Evolutionary conservation across 2,329 filamentous ascomycete species (phyloP), one percentile per base, ranked within the genome.

Genomic region (Coniochaeta hoffmannii): DNA sequence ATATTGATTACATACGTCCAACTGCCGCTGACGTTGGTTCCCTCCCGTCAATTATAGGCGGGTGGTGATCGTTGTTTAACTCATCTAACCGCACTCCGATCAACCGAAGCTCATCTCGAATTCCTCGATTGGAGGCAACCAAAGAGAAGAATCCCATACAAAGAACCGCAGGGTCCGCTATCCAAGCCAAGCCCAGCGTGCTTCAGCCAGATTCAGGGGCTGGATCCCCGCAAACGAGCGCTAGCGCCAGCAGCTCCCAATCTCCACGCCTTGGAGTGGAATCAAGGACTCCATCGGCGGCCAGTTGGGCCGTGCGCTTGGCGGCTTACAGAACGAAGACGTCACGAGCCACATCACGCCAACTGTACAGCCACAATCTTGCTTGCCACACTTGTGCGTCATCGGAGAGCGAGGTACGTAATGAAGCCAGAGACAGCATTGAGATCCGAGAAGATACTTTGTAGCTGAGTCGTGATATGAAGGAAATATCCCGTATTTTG

Each of bases 281-380:
- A 12, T 35, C 12, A 15, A 7, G 32, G 4, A 14, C 14, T 15
- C 34, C 7, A 4, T 35, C 34, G 34, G 34, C 34, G n/a, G n/a
- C n/a, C 6, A 35, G 19, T 17, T 46, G 41, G 12, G 14, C 41
- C 12, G 41, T 46, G 41, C 5, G 38, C 17, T 12, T 4, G 41
- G 19, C 22, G 26, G 8, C 19, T 46, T 19, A 24, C 36, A 24
- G 36, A 46, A 26, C 15, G 15, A 19, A 46, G 24, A 22, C n/a
- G 24, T 46, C 41, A 46, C 41, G 19, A 46, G 41, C 41, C 41
- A 46, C 41, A 46, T 46, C 19, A 46, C 41, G 41, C 41, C 41
- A 46, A 5, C 11, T 46, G 41, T 6, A 46, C 41, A 41, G 36
- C 36, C 36, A 41, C 36, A 41, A 32, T 12, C 10, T 28, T 9